Conservation (phyloP, 768 basidiomycete genomes). For the Podaxis sp. region DNA sequence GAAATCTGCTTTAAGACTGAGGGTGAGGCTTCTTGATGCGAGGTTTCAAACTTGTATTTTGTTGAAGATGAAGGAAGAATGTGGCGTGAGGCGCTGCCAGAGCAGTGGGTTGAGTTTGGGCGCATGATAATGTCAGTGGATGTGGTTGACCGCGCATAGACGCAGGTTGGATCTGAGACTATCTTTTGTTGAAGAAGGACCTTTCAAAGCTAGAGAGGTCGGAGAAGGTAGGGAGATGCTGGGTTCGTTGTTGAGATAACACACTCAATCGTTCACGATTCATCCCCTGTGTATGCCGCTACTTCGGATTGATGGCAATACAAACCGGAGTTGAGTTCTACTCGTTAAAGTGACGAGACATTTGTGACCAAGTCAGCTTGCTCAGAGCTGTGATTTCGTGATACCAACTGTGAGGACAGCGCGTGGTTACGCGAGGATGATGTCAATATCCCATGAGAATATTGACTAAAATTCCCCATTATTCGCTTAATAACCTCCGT, state of each 20-base stretch:
- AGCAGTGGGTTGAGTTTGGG: slow-evolving; percentile 39
- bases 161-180: slow-evolving; percentile 59
- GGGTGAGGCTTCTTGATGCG: slow-evolving; percentile 35
- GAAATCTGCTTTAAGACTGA: slow-evolving; percentile 31
- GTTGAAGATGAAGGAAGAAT: slow-evolving; percentile 25
- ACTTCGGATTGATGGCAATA: neutral
- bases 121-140: slow-evolving; percentile 70
- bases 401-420: too few species aligned
- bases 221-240: slow-evolving; percentile 7
- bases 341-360: too few species aligned
- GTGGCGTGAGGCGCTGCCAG: slow-evolving; percentile 37
- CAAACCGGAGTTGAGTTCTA: too few species aligned
- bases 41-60: slow-evolving; percentile 17
- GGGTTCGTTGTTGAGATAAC: neutral
- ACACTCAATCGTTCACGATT: too few species aligned
- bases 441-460: too few species aligned
- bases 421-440: too few species aligned
- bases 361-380: too few species aligned
- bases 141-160: slow-evolving; percentile 81
- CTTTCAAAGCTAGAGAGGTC: neutral
- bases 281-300: neutral
- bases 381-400: too few species aligned
- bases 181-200: neutral
- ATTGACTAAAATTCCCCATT: too few species aligned
- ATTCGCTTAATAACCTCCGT: too few species aligned